Evolutionary conservation across 257 asterid genomes (phyloP), one percentile per base, ranked within the genome.

Genomic region (Buddleja alternifolia): DNA sequence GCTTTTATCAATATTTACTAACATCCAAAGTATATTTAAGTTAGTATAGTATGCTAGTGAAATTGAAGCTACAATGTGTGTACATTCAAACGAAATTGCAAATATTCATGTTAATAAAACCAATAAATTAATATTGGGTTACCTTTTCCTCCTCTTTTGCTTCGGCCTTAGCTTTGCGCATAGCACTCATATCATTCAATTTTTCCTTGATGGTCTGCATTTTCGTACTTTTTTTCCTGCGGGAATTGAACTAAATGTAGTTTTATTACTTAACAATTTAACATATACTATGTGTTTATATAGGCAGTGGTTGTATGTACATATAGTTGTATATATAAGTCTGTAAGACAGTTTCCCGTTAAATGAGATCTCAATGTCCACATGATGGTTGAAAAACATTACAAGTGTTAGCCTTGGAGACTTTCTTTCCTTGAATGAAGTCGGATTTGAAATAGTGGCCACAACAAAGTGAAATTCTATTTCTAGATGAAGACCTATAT

Each of bases 131-230:
- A n/a, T n/a, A n/a, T n/a, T n/a, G n/a, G n/a, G n/a, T n/a, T n/a
- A n/a, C 88, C 71, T 72, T 78, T 73, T 82, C 91, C 39, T 80
- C 77, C 63, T 78, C 74, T 51, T 51, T 80, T n/a, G 83, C 86
- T 17, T 76, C 80, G 6, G 80, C 78, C 75, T 82, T 82, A 52
- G 83, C 85, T 80, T 63, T 66, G 75, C 86, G 86, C 81, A 78
- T 65, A 17, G 78, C 72, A 46, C 65, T 74, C 79, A 73, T 76
- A 36, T 85, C 88, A 39, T 66, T 68, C 60, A 80, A 67, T 41
- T 85, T 85, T 3, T 85, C 90, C 69, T 82, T 85, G 52, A 85
- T 85, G 11, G 88, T 73, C 77, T 85, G 86, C 91, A 85, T 85
- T 25, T 52, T 82, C n/a, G n/a, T n/a, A n/a, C n/a, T n/a, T n/a